phyloP scores from a whole-genome alignment of 2,329 filamentous ascomycete genomes.

The Sphaerulina vaccinii region DNA sequence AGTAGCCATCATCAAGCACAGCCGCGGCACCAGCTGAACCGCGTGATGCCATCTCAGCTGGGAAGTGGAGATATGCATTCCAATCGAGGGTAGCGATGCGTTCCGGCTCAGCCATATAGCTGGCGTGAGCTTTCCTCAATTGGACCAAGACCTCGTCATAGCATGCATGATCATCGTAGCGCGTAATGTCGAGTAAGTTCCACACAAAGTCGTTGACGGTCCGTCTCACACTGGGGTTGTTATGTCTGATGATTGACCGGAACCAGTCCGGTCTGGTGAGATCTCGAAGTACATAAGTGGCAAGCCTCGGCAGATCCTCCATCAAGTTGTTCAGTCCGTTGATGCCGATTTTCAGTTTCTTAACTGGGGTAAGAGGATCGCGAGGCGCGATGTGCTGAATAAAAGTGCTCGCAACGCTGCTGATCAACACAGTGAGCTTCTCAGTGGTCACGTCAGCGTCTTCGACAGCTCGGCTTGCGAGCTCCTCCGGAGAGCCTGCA shows the following conservation, averaged over 20 bases:
- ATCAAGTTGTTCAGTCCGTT: conserved; percentile 12
- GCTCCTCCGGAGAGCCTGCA: too few relatives aligned
- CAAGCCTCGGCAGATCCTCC: conserved; percentile 8
- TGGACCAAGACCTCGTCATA: conserved; percentile 15
- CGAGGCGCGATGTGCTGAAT: conserved; percentile 20
- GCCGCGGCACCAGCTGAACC: conserved; percentile 19
- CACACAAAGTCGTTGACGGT: conserved; percentile 15
- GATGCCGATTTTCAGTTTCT: conserved; percentile 15
- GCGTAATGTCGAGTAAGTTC: conserved; percentile 15
- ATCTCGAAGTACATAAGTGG: conserved; percentile 8
- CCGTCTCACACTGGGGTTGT: conserved; percentile 13
- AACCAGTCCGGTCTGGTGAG: conserved; percentile 17
- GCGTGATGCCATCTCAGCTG: conserved; percentile 13
- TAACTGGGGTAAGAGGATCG: conserved; percentile 11
- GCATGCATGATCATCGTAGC: conserved; percentile 13
- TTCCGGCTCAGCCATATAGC: background rate
- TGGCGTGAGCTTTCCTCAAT: conserved; percentile 18
- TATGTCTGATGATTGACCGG: conserved; percentile 12
- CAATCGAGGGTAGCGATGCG: conserved; percentile 12
- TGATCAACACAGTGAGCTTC: conserved; percentile 6
- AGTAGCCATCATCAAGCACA: conserved; percentile 25
- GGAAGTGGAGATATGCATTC: conserved; percentile 21
- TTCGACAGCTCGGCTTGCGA: too few relatives aligned
- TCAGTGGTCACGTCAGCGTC: background rate
- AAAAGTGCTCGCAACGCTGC: conserved; percentile 10